phyloP scores from a whole-genome alignment of 2,329 filamentous ascomycete genomes.

The Gaeumannomyces sp. region DNA sequence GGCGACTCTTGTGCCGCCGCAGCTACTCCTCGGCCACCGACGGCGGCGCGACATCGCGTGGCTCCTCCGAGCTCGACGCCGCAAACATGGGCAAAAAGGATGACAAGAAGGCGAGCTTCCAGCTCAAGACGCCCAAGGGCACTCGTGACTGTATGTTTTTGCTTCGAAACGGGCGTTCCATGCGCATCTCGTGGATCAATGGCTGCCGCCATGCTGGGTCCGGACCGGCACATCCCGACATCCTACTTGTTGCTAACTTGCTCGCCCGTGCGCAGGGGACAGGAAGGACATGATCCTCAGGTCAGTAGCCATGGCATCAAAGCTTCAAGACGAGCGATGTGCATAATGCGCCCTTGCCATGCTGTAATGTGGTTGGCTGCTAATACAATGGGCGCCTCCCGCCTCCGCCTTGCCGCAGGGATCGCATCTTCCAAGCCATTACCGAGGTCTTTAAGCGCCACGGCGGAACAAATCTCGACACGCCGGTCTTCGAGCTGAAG shows the following conservation, averaged over 20 bases:
- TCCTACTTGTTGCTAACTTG: background rate
- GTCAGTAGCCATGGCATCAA: background rate
- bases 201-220: background rate
- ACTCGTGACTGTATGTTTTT: constrained; percentile 54
- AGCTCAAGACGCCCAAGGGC: constrained; percentile 73
- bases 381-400: background rate
- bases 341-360: background rate
- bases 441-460: constrained; percentile 41
- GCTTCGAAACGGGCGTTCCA: background rate
- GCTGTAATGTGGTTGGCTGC: too few relatives aligned
- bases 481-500: constrained; percentile 69
- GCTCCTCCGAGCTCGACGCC: constrained; percentile 1
- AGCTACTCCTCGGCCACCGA: background rate
- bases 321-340: background rate
- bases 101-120: constrained; percentile 22
- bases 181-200: background rate
- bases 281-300: constrained; percentile 10
- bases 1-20: background rate
- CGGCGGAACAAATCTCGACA: constrained; percentile 65
- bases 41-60: background rate
- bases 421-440: constrained; percentile 15
- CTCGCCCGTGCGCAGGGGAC: background rate
- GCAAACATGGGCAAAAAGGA: constrained; percentile 15
- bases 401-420: constrained; percentile 1
- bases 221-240: background rate